These are phyloP conservation scores for Lophiostoma macrostomum DNA, from an alignment of 495 filamentous ascomycete species.

Conservation along the genomic window DNA sequence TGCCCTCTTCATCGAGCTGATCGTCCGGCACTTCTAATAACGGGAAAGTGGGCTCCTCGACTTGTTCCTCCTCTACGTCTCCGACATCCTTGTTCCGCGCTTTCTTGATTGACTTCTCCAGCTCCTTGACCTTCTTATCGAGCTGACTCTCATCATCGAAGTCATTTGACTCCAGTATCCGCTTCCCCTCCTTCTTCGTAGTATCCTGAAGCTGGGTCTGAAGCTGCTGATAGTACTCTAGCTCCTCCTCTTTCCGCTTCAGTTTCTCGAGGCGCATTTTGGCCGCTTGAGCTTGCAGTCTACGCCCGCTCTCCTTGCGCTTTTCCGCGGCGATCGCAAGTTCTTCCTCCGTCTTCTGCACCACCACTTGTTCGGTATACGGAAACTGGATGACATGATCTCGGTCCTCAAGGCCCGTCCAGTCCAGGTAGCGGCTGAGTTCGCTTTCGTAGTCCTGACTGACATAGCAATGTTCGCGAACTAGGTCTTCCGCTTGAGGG, in stretches of 20 bases:
- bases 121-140: conserved; percentile 75
- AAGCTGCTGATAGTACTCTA: conserved; percentile 88
- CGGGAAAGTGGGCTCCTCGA: conserved; percentile 77
- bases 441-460: conserved; percentile 79
- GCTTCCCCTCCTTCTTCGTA: conserved; percentile 85
- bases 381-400: conserved; percentile 89
- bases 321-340: conserved; percentile 82
- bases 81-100: conserved; percentile 91
- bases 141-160: conserved; percentile 83
- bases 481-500: conserved; percentile 79
- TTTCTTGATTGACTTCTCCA: conserved; percentile 82
- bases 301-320: conserved; percentile 85
- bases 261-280: conserved; percentile 94
- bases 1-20: conserved; percentile 80
- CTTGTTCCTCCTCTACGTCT: conserved; percentile 71
- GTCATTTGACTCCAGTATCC: conserved; percentile 82
- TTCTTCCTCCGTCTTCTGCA: conserved; percentile 91
- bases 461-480: conserved; percentile 87
- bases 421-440: conserved; percentile 70
- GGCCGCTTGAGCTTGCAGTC: conserved; percentile 92
- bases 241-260: conserved; percentile 89
- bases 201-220: conserved; percentile 60
- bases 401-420: conserved; percentile 82
- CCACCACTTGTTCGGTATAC: conserved; percentile 81
- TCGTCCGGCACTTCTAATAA: conserved; percentile 88